Conservation (phyloP, 495 filamentous ascomycete species). For the Bacidia gigantensis region DNA sequence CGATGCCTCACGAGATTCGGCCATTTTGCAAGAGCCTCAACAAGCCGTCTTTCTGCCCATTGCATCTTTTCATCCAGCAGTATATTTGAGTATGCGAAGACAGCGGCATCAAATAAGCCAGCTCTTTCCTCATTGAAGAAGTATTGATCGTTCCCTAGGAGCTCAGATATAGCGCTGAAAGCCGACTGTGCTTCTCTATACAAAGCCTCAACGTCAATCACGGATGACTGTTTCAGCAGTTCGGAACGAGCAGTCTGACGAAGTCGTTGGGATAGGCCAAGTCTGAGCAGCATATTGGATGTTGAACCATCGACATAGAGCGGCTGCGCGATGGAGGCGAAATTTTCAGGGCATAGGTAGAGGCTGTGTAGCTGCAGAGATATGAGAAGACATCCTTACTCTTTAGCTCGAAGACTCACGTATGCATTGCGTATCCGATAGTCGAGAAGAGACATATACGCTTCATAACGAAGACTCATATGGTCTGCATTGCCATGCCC, state of each 20-base stretch:
- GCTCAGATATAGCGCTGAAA: constrained; percentile 55
- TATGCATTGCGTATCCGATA: constrained; percentile 72
- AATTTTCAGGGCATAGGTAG: constrained; percentile 59
- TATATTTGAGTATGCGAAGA: constrained; percentile 85
- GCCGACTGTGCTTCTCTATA: constrained; percentile 58
- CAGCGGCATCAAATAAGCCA: constrained; percentile 66
- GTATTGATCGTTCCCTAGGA: constrained; percentile 50
- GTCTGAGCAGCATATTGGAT: constrained; percentile 46
- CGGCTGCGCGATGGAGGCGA: constrained; percentile 42
- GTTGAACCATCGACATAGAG: constrained; percentile 59
- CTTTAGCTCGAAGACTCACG: constrained; percentile 32
- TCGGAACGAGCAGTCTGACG: constrained; percentile 57
- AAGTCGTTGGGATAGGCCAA: constrained; percentile 48
- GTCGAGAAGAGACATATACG: constrained; percentile 72
- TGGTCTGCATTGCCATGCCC: not conserved
- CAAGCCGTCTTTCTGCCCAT: constrained; percentile 41
- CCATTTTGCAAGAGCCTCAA: constrained; percentile 25
- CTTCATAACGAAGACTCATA: constrained; percentile 47
- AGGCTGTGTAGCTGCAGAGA: constrained; percentile 53
- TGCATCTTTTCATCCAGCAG: constrained; percentile 47
- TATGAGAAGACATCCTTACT: not conserved
- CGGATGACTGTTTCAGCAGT: constrained; percentile 47
- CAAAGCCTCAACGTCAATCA: constrained; percentile 48
- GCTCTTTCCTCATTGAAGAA: constrained; percentile 54
- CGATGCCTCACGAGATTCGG: constrained; percentile 42